Conservation (phyloP, 2,329 filamentous ascomycete genomes). For the Colletotrichum paranaense region DNA sequence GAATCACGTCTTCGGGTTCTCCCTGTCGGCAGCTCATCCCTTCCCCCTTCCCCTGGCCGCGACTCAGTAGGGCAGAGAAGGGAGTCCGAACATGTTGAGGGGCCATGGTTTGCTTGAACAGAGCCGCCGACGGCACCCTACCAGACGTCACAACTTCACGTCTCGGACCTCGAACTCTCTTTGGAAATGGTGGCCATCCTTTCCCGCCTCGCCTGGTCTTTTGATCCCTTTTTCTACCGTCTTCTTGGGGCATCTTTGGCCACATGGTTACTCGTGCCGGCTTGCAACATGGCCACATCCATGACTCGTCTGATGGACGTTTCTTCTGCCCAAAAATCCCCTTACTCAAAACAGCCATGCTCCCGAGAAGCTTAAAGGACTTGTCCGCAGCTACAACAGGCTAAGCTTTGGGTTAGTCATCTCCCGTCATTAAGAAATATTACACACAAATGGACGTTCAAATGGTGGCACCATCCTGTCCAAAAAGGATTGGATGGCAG, state of each 20-base stretch:
- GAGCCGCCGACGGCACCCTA: conserved; percentile 8
- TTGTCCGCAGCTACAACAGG: not conserved
- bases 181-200: not conserved
- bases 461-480: not conserved
- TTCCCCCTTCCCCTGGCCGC: not conserved
- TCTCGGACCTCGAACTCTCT: conserved; percentile 28
- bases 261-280: conserved; percentile 4
- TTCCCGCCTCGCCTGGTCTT: not conserved
- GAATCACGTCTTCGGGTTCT: not conserved
- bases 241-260: not conserved
- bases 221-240: not conserved
- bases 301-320: conserved; percentile 26
- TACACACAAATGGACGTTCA: not conserved
- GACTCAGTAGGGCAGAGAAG: conserved; percentile 2
- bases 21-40: not conserved
- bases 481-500: conserved; percentile 30
- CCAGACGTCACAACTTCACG: conserved; percentile 20
- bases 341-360: not conserved
- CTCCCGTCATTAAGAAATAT: not conserved
- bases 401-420: conserved; percentile 1
- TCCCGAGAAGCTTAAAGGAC: conserved; percentile 12
- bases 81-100: conserved; percentile 15
- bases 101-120: not conserved
- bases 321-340: not conserved
- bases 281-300: conserved; percentile 8